phyloP scores from a whole-genome alignment of 345 rosid species.

The Citrus glauca region DNA sequence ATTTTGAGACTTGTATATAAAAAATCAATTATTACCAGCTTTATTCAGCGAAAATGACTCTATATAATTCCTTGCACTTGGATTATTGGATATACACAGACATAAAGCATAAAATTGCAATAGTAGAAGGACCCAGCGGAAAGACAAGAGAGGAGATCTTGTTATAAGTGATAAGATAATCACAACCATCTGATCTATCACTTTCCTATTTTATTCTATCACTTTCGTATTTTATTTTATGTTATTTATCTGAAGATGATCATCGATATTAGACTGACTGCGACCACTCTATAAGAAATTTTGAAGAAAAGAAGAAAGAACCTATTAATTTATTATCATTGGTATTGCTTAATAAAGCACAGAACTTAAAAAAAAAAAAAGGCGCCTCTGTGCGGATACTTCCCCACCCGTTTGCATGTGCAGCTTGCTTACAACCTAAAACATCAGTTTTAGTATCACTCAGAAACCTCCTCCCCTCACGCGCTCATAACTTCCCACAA shows the following conservation, averaged over 20 bases:
- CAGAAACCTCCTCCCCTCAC: background rate
- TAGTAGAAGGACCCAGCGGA: background rate
- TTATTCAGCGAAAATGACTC: background rate
- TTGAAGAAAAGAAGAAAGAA: background rate
- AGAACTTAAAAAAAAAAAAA: background rate
- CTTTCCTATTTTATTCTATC: background rate
- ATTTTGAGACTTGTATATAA: too few species aligned
- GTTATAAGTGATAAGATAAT: constrained; percentile 1
- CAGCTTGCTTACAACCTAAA: constrained; percentile 22
- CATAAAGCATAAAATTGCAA: background rate
- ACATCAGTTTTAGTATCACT: background rate
- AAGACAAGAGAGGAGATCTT: background rate
- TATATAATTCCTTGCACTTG: background rate
- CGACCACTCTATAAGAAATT: background rate
- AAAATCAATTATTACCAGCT: background rate
- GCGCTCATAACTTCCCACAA: background rate
- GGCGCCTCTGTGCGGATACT: background rate
- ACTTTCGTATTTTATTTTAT: background rate
- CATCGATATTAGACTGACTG: background rate
- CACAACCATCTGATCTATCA: constrained; percentile 16
- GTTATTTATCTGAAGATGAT: background rate
- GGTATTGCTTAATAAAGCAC: background rate
- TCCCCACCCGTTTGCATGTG: constrained; percentile 26
- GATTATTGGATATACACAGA: too few species aligned
- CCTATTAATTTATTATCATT: background rate